Evolutionary conservation across 805 yeast species (phyloP).

Genomic region (Candida gorgasii): DNA sequence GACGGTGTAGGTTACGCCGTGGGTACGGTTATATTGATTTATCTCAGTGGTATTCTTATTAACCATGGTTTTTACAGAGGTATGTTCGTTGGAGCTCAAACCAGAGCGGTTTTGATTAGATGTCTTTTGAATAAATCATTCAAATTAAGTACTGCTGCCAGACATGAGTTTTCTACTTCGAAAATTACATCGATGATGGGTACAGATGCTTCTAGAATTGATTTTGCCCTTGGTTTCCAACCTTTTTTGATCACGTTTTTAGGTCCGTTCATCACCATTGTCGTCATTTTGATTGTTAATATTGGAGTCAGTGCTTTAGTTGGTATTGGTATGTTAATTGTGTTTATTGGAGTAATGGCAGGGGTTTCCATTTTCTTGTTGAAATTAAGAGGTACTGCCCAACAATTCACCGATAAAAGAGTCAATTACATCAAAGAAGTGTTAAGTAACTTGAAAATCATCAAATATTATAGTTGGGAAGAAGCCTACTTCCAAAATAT

Average conservation of each 20-base stretch:
- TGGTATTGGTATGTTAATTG: conserved; percentile 59
- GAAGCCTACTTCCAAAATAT: conserved; percentile 65
- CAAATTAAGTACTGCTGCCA: conserved; percentile 55
- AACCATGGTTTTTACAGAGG: conserved; percentile 67
- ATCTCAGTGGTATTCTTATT: conserved; percentile 35
- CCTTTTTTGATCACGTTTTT: conserved; percentile 68
- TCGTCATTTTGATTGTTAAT: conserved; percentile 63
- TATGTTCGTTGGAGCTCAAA: conserved; percentile 66
- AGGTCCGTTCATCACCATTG: conserved; percentile 58
- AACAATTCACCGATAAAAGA: conserved; percentile 70
- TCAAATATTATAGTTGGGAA: conserved; percentile 93
- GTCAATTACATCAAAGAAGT: conserved; percentile 78
- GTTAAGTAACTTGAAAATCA: conserved; percentile 71
- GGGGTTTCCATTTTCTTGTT: conserved; percentile 53
- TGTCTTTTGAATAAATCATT: conserved; percentile 71
- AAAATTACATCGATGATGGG: conserved; percentile 76
- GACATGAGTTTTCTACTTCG: conserved; percentile 62
- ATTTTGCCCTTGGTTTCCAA: conserved; percentile 69
- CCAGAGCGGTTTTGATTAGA: conserved; percentile 69
- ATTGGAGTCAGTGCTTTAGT: conserved; percentile 73
- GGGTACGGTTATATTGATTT: conserved; percentile 34
- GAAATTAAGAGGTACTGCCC: conserved; percentile 55
- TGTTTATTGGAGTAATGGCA: conserved; percentile 52
- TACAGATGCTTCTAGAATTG: conserved; percentile 79
- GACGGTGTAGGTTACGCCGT: conserved; percentile 43